These are phyloP conservation scores for Scedosporium apiospermum DNA, from an alignment of 2,329 filamentous ascomycete species.

Conservation along the genomic window DNA sequence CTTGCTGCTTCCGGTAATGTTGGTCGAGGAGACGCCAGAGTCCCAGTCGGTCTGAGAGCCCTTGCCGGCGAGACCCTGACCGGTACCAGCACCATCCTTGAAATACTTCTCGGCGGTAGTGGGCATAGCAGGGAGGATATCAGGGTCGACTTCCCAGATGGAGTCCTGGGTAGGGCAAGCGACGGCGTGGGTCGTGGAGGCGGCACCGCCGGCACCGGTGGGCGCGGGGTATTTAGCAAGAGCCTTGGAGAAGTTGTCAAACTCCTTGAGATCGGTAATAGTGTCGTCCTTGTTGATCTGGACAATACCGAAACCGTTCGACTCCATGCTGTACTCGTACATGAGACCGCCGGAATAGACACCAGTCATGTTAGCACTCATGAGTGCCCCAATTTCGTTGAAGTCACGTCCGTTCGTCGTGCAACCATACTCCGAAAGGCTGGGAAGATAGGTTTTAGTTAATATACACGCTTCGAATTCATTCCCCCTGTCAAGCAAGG, in stretches of 20 bases:
- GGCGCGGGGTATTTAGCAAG: conserved; percentile 40
- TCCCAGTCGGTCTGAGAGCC: conserved; percentile 44
- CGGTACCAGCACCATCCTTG: conserved; percentile 40
- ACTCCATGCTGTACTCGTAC: conserved; percentile 85
- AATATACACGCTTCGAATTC: background rate
- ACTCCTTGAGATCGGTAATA: conserved; percentile 53
- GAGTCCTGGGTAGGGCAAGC: conserved; percentile 39
- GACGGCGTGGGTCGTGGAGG: conserved; percentile 34
- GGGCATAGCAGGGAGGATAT: conserved; percentile 42
- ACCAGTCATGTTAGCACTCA: conserved; percentile 69
- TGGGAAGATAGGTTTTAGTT: conserved; percentile 9
- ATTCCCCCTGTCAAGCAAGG: background rate
- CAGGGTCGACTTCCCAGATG: conserved; percentile 42
- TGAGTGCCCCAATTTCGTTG: conserved; percentile 68
- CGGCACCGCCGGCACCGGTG: conserved; percentile 38
- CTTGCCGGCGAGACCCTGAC: conserved; percentile 40
- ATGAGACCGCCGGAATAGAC: conserved; percentile 95
- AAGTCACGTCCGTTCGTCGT: conserved; percentile 74
- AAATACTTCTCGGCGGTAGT: conserved; percentile 41
- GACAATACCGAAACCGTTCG: conserved; percentile 73
- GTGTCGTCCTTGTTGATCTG: conserved; percentile 44
- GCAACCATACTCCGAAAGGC: conserved; percentile 90
- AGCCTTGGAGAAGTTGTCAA: conserved; percentile 40
- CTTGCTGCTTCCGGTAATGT: conserved; percentile 21
- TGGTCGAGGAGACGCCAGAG: conserved; percentile 36